Base-by-base conservation (phyloP, 2,329 filamentous ascomycete species). In the Aureobasidium namibiae region DNA sequence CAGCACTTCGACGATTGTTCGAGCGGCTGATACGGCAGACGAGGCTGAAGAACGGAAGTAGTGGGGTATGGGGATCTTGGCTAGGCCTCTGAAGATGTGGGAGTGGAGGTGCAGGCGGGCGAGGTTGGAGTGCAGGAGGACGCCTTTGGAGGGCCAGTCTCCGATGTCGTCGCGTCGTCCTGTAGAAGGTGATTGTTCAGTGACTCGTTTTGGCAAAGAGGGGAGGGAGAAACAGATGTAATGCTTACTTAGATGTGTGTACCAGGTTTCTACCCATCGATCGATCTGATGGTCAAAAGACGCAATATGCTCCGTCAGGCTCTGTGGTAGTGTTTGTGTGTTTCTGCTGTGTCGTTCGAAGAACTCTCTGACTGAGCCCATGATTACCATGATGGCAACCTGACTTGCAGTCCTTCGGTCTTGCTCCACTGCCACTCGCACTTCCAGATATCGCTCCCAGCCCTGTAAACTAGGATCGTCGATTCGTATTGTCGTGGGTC, bases 371-470 rank as follows among this genome's bases (percentile, higher is more conserved):
- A 83, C 69, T 67, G 79, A 75, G 67, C 78, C 78, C 63, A 85
- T 70, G n/a, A 84, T 83, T 21, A 79, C 77, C 59, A 85, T 75
- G 11, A 85, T 65, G 0, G 80, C 78, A 10, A 85, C 80, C 63
- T 85, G 82, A 36, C 81, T 82, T 56, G 81, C 72, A 0, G 85
- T 73, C 4, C 82, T 74, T 59, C 80, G 78, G 60, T 86, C 83
- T 4, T 80, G 77, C 0, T 80, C 76, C 0, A 76, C 81, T 3
- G 80, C 75, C 21, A 78, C 72, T 0, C 80, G 74, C 0, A 77
- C 75, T 36, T 78, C 74, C n/a, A 84, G 69, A 45, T 85, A 81
- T 1, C 75, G 73, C 54, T 84, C 80, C 72, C 81, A 81, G 5
- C 81, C 81, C 52, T 81, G 78, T 39, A 85, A 81, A 0, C 80